Evolutionary conservation across 257 asterid species (phyloP).

Genomic region (Penstemon newberryi): DNA sequence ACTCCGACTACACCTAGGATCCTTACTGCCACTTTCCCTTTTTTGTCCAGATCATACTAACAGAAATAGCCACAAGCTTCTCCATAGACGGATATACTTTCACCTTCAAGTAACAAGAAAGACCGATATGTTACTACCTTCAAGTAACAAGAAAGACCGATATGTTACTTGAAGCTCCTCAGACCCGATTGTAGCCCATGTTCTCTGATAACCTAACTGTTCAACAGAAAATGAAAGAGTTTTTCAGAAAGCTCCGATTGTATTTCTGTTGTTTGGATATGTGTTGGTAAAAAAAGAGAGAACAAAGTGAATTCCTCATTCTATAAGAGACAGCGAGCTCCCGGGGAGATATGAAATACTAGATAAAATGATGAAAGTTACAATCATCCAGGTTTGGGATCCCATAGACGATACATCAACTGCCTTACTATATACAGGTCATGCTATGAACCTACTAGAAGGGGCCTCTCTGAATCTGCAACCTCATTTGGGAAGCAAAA

Average conservation of each 20-base stretch:
- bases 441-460: conserved; percentile 8
- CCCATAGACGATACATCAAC: background rate
- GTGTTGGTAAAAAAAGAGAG: too few species aligned
- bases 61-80: background rate
- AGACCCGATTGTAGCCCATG: background rate
- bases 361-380: background rate
- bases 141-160: background rate
- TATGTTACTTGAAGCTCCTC: background rate
- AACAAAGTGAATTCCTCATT: too few species aligned
- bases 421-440: background rate
- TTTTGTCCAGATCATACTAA: background rate
- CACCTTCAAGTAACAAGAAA: background rate
- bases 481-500: conserved; percentile 11
- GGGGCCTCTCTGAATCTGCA: background rate
- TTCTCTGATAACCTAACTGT: conserved; percentile 1
- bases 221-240: background rate
- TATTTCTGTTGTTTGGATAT: too few species aligned
- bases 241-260: too few species aligned
- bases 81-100: background rate
- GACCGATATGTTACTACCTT: background rate
- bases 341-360: background rate
- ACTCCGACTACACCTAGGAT: background rate
- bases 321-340: too few species aligned
- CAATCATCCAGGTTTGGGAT: conserved; percentile 15
- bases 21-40: background rate